Conservation (phyloP, 441 rosid species). For the Populus hybrid region DNA sequence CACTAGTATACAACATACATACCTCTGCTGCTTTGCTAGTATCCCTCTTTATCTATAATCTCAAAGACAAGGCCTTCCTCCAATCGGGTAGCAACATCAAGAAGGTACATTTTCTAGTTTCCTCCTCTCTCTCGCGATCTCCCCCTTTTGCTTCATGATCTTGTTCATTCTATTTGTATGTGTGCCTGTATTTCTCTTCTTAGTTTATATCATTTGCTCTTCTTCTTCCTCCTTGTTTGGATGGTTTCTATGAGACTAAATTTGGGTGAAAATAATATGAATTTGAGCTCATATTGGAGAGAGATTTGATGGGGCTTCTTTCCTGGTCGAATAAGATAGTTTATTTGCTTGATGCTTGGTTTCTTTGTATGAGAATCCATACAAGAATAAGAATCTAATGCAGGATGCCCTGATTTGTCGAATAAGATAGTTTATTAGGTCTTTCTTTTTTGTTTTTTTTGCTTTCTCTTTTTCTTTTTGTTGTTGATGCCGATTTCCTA, state of each 20-base stretch:
- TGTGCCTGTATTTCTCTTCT: background rate
- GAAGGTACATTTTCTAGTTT: slow-evolving; percentile 20
- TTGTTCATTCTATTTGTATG: background rate
- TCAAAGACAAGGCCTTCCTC: background rate
- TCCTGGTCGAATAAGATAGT: background rate
- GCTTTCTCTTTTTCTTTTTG: slow-evolving; percentile 6
- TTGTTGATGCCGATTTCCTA: slow-evolving; percentile 20
- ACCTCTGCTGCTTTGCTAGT: background rate
- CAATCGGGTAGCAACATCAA: slow-evolving; percentile 1
- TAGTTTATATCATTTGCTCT: background rate
- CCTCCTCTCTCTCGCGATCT: slow-evolving; percentile 1
- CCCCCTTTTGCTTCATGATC: slow-evolving; percentile 7
- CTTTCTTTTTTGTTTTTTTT: background rate
- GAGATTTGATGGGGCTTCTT: background rate
- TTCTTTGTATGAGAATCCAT: slow-evolving; percentile 1
- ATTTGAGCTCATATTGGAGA: background rate
- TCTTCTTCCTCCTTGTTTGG: background rate
- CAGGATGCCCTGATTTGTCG: slow-evolving; percentile 8
- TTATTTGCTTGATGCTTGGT: slow-evolving; percentile 8
- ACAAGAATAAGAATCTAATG: slow-evolving; percentile 16
- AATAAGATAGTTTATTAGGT: background rate
- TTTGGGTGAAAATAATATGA: background rate
- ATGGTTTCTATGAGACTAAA: background rate
- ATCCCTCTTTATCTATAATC: background rate
- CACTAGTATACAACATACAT: slow-evolving; percentile 3